Conservation (phyloP, 192 early-diverging fungal species). For the Mortierella alpina region DNA sequence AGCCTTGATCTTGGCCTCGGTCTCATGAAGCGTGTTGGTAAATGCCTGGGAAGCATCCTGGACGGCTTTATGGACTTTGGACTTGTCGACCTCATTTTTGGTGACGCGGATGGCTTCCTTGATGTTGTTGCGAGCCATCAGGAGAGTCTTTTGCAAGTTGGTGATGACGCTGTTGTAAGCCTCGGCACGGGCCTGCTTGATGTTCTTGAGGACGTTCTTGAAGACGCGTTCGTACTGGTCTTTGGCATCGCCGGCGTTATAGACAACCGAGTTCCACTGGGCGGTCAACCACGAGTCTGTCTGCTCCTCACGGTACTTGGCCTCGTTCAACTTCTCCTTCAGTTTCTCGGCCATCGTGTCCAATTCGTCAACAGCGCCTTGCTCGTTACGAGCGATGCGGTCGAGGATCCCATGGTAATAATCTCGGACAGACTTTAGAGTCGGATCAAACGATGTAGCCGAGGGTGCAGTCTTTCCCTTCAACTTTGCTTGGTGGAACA, state of each 20-base stretch:
- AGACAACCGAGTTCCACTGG: conserved; percentile 43
- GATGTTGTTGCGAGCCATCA: conserved; percentile 18
- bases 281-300: conserved; percentile 38
- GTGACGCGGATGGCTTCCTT: conserved; percentile 6
- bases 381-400: conserved; percentile 21
- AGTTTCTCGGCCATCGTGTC: conserved; percentile 26
- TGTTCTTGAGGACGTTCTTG: conserved; percentile 26
- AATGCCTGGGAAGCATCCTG: conserved; percentile 28
- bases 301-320: conserved; percentile 50
- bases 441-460: conserved; percentile 30
- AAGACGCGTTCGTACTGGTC: conserved; percentile 34
- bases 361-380: conserved; percentile 30
- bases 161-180: conserved; percentile 20
- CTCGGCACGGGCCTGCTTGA: conserved; percentile 28
- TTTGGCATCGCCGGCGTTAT: conserved; percentile 37
- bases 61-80: conserved; percentile 19
- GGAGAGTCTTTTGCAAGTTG: conserved; percentile 22
- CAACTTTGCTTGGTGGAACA: conserved; percentile 17
- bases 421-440: conserved; percentile 31
- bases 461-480: conserved; percentile 39
- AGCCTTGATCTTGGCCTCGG: conserved; percentile 44
- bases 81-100: conserved; percentile 28
- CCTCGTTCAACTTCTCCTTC: conserved; percentile 37
- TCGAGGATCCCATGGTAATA: conserved; percentile 30
- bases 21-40: conserved; percentile 15